phyloP scores from a whole-genome alignment of 257 asterid species.

The Echium plantagineum region DNA sequence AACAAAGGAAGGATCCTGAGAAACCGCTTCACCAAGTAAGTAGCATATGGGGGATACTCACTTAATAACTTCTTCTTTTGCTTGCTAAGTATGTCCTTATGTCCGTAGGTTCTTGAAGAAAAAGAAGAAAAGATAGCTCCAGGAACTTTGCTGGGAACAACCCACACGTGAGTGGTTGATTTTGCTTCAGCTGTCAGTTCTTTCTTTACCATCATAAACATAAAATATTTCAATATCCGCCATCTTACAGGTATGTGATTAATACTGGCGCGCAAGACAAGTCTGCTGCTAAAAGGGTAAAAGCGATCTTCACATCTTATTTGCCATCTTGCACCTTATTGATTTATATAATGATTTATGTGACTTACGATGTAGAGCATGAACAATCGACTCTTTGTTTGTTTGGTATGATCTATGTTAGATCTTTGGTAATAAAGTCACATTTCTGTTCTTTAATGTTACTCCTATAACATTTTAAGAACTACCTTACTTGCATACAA shows the following conservation, averaged over 20 bases:
- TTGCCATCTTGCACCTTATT: neutral
- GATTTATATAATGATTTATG: neutral
- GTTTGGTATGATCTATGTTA: neutral
- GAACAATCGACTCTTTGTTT: neutral
- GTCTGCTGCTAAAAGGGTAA: conserved; percentile 81
- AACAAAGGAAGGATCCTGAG: conserved; percentile 96
- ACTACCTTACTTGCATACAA: too few species aligned
- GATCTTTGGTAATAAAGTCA: neutral
- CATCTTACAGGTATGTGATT: conserved; percentile 56
- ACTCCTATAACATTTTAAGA: too few species aligned
- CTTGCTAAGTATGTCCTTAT: conserved; percentile 7
- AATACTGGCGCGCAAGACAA: conserved; percentile 86
- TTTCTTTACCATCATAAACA: neutral
- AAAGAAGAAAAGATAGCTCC: conserved; percentile 82
- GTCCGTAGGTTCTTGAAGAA: conserved; percentile 75
- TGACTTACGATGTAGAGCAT: neutral
- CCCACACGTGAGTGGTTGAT: conserved; percentile 58
- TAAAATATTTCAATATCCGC: neutral
- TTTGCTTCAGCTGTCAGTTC: neutral
- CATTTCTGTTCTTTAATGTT: neutral
- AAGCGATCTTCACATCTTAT: conserved; percentile 8
- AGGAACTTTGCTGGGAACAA: conserved; percentile 70
- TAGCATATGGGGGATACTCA: neutral
- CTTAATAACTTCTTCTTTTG: neutral
- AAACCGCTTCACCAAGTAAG: conserved; percentile 85